Base-by-base conservation (phyloP, 2,329 filamentous ascomycete genomes). In the Xylariomycetidae sp. region DNA sequence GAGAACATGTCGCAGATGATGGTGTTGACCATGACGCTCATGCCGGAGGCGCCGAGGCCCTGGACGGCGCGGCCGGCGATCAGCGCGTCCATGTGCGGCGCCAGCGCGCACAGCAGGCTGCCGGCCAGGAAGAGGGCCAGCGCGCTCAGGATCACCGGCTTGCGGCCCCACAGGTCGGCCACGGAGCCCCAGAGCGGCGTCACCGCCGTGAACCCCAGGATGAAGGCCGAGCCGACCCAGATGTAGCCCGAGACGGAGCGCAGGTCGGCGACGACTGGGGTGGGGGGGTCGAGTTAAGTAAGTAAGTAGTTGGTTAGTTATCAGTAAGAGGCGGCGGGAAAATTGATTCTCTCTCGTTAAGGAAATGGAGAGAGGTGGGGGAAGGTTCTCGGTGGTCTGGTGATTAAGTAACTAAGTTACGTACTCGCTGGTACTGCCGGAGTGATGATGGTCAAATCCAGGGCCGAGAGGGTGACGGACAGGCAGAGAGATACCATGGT, bases 191-290 rank as follows among this genome's bases (percentile, higher is more conserved):
- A 88, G n/a, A 82, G 72, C 1, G 83, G 82, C 1, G 74, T 76
- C 2, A 70, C 70, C 0, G 82, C 79, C 0, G 82, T 79, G 48
- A 77, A 78, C 12, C 79, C 80, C 9, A 89, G 72, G 4, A 88
- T 65, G 55, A 84, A 89, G 0, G 84, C 77, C 17, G 74, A 79
- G 1, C 84, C 85, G 40, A 90, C 83, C 86, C 85, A 89, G 11
- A 80, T 78, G 58, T 88, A 89, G 6, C 81, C 82, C 1, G 75
- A 65, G 12, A 72, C 75, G 18, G 76, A 81, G 30, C 20, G 20
- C 8, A 23, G 20, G 20, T 23, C 20, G 20, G 20, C 20, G 8
- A 23, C 20, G 20, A 23, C n/a, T n/a, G n/a, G n/a, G n/a, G n/a
- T n/a, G n/a, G n/a, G n/a, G n/a, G n/a, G n/a, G n/a, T n/a, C n/a